phyloP scores from a whole-genome alignment of 2,329 filamentous ascomycete species.

The Botrytis sinoallii region DNA sequence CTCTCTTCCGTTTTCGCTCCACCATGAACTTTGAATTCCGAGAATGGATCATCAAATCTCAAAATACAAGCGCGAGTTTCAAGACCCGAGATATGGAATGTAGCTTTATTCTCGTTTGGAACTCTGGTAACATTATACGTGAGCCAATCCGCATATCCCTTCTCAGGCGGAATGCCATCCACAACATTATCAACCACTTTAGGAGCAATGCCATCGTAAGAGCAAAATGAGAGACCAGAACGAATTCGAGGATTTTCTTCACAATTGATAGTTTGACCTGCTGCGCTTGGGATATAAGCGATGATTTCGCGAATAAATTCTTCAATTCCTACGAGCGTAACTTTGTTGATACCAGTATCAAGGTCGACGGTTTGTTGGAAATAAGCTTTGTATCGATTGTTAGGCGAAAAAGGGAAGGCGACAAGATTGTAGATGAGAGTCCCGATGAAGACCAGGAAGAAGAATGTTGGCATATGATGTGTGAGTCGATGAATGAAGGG shows the following conservation, averaged over 20 bases:
- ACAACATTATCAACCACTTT: conserved; percentile 53
- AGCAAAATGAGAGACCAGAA: conserved; percentile 61
- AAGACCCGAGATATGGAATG: conserved; percentile 63
- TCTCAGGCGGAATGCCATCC: conserved; percentile 42
- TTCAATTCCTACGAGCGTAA: conserved; percentile 66
- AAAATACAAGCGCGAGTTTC: conserved; percentile 80
- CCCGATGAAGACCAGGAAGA: conserved; percentile 68
- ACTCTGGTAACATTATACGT: conserved; percentile 56
- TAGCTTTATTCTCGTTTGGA: conserved; percentile 49
- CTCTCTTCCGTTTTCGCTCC: conserved; percentile 58
- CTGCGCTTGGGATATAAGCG: conserved; percentile 65
- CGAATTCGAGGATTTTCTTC: conserved; percentile 41
- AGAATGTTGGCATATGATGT: conserved; percentile 74
- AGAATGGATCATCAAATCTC: conserved; percentile 65
- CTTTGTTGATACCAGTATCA: conserved; percentile 65
- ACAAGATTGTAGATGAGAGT: conserved; percentile 82
- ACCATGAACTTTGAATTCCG: conserved; percentile 60
- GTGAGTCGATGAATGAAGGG: conserved; percentile 87
- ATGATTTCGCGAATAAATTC: conserved; percentile 67
- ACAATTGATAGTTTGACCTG: conserved; percentile 59
- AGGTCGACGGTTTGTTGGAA: conserved; percentile 82
- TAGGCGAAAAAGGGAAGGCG: conserved; percentile 82
- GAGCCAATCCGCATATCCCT: conserved; percentile 57
- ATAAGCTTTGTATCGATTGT: conserved; percentile 79
- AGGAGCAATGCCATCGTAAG: conserved; percentile 67